These are phyloP conservation scores for Pistacia integerrima DNA, from an alignment of 345 rosid genomes.

Conservation along the genomic window DNA sequence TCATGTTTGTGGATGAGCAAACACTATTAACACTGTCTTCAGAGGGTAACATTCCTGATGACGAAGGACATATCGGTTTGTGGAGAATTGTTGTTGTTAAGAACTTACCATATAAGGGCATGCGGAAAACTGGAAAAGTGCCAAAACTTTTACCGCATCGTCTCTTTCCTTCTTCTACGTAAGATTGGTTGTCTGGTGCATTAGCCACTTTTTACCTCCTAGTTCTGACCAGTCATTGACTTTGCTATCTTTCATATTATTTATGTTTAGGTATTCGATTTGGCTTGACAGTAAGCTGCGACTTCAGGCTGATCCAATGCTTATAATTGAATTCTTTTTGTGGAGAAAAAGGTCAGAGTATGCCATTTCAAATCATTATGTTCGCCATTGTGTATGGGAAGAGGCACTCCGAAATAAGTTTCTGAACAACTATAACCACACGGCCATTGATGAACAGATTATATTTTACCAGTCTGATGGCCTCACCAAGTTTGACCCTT, in stretches of 20 bases:
- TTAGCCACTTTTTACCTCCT: conserved; percentile 16
- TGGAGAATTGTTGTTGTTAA: conserved; percentile 83
- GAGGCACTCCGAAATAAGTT: conserved; percentile 85
- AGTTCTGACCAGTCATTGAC: conserved; percentile 10
- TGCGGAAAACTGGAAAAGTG: conserved; percentile 91
- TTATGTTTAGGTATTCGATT: conserved; percentile 72
- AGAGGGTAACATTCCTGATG: conserved; percentile 78
- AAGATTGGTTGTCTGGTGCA: conserved; percentile 33
- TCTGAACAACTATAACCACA: conserved; percentile 73
- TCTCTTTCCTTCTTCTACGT: conserved; percentile 93
- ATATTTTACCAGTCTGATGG: conserved; percentile 74
- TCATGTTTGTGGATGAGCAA: conserved; percentile 90
- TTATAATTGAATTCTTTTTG: conserved; percentile 76
- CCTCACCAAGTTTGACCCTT: conserved; percentile 65
- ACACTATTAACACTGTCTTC: conserved; percentile 67
- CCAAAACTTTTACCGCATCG: conserved; percentile 91
- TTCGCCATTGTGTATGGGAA: conserved; percentile 94
- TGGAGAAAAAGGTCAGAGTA: conserved; percentile 84
- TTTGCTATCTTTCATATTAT: conserved; percentile 9
- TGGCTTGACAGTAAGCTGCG: conserved; percentile 98
- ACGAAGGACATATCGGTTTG: conserved; percentile 70
- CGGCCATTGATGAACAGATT: conserved; percentile 80
- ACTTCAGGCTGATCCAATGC: conserved; percentile 76
- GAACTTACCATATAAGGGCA: conserved; percentile 74
- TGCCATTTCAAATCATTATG: conserved; percentile 95